Evolutionary conservation across 2,329 filamentous ascomycete genomes (phyloP), one percentile per base, ranked within the genome.

Genomic region (Boeremia exigua): DNA sequence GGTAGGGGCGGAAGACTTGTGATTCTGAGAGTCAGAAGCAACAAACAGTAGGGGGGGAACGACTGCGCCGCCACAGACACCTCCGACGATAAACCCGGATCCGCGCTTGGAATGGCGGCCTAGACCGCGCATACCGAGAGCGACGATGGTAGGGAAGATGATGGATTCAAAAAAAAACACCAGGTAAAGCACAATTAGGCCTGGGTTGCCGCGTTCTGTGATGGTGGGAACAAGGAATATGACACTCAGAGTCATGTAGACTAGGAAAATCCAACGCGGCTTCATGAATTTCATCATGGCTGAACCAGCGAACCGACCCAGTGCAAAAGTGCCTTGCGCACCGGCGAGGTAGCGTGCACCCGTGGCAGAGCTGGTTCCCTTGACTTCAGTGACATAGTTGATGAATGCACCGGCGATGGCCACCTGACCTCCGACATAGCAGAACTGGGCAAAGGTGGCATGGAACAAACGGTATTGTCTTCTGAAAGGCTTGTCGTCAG

Each of bases 101-200:
- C 90, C 90, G 57, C 89, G 84, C 79, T 93, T 92, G 30, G 88
- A 90, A 76, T 94, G 88, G 15, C 86, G 83, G 6, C 91, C 90
- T 1, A 92, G 81, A 2, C 89, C 89, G 19, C 91, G 85, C 56
- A 96, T 87, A 3, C 89, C 90, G 10, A 95, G 82, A 3, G 90
- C 87, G 62, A 92, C 92, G 56, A 95, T 87, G 1, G 93, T 86
- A 0, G 92, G 92, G 81, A 91, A 96, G 64, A 91, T 85, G 47
- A 92, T 91, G 0, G 88, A 90, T 73, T 94, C 91, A 68, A 90
- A 91, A 74, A 96, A 91, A 62, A 91, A 88, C 60, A 90, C 89
- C 27, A 93, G 66, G 34, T 88, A 80, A 2, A 90, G 78, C 61
- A 91, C 87, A 14, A 85, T 79, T 52, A 87, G 80, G 12, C 82